Evolutionary conservation across 2,329 filamentous ascomycete genomes (phyloP).

Genomic region (Colletotrichum sp.): DNA sequence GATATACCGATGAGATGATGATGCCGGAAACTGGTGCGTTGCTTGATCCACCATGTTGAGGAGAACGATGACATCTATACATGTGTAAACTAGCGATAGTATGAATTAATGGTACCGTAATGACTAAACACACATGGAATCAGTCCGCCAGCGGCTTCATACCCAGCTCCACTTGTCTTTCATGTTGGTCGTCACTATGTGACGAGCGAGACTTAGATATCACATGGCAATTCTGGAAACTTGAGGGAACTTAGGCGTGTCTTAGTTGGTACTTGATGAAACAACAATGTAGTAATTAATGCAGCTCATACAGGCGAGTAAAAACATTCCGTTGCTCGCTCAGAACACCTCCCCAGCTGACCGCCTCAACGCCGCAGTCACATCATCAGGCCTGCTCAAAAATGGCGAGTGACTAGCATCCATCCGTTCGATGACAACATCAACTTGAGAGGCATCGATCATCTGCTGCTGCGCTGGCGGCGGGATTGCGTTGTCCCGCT

Average conservation of each 20-base stretch:
- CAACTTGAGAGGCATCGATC: not conserved
- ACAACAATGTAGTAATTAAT: not conserved
- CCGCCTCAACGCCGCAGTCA: not conserved
- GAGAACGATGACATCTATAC: not conserved
- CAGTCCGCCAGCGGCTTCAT: too few species aligned
- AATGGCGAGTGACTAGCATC: not conserved
- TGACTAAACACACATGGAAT: not conserved
- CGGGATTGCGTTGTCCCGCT: not conserved
- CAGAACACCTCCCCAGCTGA: not conserved
- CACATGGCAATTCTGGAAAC: too few species aligned
- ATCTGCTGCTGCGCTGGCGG: not conserved
- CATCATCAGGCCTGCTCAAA: not conserved
- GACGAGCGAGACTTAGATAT: too few species aligned
- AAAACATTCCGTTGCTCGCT: not conserved
- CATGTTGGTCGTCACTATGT: too few species aligned
- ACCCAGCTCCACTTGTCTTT: too few species aligned
- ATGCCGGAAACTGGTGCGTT: not conserved
- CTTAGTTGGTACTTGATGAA: too few species aligned
- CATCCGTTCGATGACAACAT: not conserved
- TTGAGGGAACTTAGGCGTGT: too few species aligned
- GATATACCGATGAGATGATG: conserved; percentile 7
- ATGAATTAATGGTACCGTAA: not conserved
- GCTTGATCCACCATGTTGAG: conserved; percentile 6
- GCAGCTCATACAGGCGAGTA: not conserved
- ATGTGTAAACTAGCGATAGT: not conserved